phyloP scores from a whole-genome alignment of 2,329 filamentous ascomycete genomes.

The Xylaria sp. region DNA sequence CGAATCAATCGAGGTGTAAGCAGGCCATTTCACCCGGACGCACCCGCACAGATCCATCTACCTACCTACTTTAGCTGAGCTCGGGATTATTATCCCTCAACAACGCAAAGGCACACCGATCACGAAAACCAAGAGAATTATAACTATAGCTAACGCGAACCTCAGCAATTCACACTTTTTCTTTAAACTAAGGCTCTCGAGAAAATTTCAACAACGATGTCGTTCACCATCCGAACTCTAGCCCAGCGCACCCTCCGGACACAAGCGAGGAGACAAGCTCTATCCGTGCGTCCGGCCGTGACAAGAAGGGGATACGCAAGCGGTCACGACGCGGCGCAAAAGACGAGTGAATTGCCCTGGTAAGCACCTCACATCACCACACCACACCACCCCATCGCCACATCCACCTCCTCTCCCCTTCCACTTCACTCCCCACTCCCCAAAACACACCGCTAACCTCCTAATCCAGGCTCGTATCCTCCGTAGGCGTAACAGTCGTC shows the following conservation, averaged over 20 bases:
- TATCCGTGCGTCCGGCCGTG: conserved; percentile 16
- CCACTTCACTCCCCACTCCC: too few relatives aligned
- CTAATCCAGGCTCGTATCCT: conserved; percentile 31
- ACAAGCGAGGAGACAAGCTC: background rate
- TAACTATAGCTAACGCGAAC: background rate
- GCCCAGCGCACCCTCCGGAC: conserved; percentile 24
- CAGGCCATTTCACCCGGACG: too few relatives aligned
- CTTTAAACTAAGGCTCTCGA: background rate
- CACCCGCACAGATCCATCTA: too few relatives aligned
- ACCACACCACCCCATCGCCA: background rate
- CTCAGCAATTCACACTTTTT: background rate
- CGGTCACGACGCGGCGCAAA: conserved; percentile 24
- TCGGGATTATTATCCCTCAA: background rate
- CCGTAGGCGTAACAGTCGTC: conserved; percentile 32
- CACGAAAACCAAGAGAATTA: background rate
- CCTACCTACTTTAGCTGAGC: background rate
- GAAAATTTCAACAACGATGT: conserved; percentile 26
- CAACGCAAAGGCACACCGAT: background rate
- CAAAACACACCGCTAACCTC: background rate
- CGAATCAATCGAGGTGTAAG: too few relatives aligned
- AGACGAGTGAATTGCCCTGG: conserved; percentile 40
- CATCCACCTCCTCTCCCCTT: too few relatives aligned
- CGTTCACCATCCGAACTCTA: conserved; percentile 31
- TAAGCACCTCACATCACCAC: conserved; percentile 23
- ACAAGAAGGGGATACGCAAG: conserved; percentile 10